Conservation (phyloP, 768 basidiomycete genomes). For the Antrodiella citrinella region DNA sequence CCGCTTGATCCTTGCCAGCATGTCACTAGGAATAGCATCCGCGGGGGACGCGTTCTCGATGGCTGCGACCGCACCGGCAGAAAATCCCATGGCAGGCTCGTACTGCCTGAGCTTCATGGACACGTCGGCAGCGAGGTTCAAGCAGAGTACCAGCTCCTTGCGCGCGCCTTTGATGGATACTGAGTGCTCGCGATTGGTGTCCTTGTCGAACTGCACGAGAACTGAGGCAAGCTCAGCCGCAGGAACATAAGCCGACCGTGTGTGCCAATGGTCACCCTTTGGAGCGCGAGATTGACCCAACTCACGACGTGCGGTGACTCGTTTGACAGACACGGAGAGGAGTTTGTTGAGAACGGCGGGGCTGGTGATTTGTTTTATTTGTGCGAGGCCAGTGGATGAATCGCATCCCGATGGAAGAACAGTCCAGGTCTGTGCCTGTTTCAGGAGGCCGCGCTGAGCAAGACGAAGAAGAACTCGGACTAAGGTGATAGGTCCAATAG, state of each 20-base stretch:
- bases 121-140: slow-evolving; percentile 31
- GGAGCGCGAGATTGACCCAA: background rate
- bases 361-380: slow-evolving; percentile 22
- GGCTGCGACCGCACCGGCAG: background rate
- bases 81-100: background rate
- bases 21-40: slow-evolving; percentile 1
- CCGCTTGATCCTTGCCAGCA: background rate
- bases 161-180: slow-evolving; percentile 18
- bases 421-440: slow-evolving; percentile 9
- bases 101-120: slow-evolving; percentile 16
- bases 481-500: slow-evolving; percentile 22
- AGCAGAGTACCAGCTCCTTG: slow-evolving; percentile 24
- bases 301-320: slow-evolving; percentile 14
- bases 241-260: slow-evolving; percentile 1
- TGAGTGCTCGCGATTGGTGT: slow-evolving; percentile 15
- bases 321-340: slow-evolving; percentile 17
- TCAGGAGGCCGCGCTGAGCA: slow-evolving; percentile 20
- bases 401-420: slow-evolving; percentile 18
- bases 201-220: slow-evolving; percentile 23
- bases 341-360: slow-evolving; percentile 17
- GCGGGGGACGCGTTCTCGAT: background rate
- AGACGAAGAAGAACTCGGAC: slow-evolving; percentile 23
- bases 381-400: slow-evolving; percentile 11
- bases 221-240: slow-evolving; percentile 27
- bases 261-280: background rate